Evolutionary conservation across 345 rosid species (phyloP).

Genomic region (Cardamine chenopodiifolia): DNA sequence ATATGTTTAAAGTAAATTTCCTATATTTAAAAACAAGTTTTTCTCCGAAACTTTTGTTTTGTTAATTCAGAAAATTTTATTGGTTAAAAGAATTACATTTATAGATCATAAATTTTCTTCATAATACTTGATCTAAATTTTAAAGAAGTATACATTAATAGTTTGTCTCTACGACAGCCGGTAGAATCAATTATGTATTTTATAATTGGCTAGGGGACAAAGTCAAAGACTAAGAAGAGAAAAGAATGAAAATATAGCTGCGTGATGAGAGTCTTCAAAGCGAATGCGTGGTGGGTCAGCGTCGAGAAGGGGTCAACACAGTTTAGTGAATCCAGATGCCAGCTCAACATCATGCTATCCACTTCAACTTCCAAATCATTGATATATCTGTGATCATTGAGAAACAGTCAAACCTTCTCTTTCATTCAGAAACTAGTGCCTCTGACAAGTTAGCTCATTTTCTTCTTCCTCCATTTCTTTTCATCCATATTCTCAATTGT

Average conservation of each 20-base stretch:
- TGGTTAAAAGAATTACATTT: neutral
- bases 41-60: neutral
- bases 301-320: conserved; percentile 37
- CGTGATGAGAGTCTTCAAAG: conserved; percentile 16
- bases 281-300: conserved; percentile 33
- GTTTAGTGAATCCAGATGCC: conserved; percentile 13
- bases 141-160: neutral
- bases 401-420: conserved; percentile 15
- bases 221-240: conserved; percentile 12
- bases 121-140: neutral
- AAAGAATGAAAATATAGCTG: conserved; percentile 6
- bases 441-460: conserved; percentile 18
- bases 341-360: conserved; percentile 17
- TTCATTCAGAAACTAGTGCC: neutral
- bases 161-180: neutral
- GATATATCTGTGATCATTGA: conserved; percentile 9
- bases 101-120: neutral
- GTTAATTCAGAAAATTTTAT: neutral
- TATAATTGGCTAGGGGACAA: conserved; percentile 13
- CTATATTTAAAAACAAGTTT: neutral
- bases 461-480: neutral
- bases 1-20: neutral
- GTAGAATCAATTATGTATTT: neutral
- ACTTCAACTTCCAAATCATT: conserved; percentile 23
- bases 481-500: neutral